Conservation (phyloP, 768 basidiomycete genomes). For the Hysterangium stoloniferum region DNA sequence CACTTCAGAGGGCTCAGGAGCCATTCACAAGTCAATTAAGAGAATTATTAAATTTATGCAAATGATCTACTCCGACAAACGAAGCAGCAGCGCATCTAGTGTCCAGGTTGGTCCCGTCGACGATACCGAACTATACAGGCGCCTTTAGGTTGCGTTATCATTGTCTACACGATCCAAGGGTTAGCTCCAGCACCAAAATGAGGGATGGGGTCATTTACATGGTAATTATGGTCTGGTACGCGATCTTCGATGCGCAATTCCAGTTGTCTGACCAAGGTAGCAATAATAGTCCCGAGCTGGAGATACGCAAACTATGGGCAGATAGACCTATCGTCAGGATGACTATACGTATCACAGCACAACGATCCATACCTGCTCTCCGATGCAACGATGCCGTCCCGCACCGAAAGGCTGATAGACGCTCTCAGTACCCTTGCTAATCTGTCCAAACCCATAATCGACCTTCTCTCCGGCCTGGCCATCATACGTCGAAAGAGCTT, state of each 20-base stretch:
- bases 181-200: neutral
- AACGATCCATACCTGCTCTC: conserved; percentile 55
- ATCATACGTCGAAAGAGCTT: conserved; percentile 66
- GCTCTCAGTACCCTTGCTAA: conserved; percentile 93
- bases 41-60: neutral
- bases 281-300: conserved; percentile 79
- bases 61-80: no score
- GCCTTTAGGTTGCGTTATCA: conserved; percentile 82
- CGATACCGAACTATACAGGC: conserved; percentile 21
- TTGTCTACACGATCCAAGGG: conserved; percentile 47
- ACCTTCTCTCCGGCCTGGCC: conserved; percentile 81
- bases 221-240: conserved; percentile 84
- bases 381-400: conserved; percentile 91
- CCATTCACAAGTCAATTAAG: neutral
- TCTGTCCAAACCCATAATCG: conserved; percentile 92
- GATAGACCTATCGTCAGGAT: conserved; percentile 5
- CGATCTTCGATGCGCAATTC: conserved; percentile 61
- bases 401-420: conserved; percentile 98
- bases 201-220: conserved; percentile 43
- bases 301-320: conserved; percentile 78
- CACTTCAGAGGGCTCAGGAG: neutral
- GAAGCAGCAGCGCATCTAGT: no score
- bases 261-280: conserved; percentile 67
- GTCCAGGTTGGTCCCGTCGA: conserved; percentile 1
- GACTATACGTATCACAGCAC: neutral